phyloP scores from a whole-genome alignment of 2,329 filamentous ascomycete genomes.

The Monosporascus sp. region DNA sequence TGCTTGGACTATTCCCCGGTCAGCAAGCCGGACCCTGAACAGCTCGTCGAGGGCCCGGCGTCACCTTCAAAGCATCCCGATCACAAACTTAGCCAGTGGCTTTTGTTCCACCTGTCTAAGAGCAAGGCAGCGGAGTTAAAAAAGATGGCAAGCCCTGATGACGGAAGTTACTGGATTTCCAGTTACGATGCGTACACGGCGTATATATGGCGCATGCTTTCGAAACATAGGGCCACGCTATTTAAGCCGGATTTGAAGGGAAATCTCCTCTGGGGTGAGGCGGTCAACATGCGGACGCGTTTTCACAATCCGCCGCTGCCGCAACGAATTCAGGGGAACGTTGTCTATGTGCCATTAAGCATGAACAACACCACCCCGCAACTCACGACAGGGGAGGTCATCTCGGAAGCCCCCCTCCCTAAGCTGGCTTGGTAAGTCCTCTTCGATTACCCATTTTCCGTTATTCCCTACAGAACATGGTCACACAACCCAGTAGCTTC shows the following conservation, averaged over 20 bases:
- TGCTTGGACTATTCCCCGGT: slow-evolving; percentile 2
- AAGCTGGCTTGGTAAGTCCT: background rate
- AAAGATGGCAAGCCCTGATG: background rate
- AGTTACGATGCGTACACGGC: background rate
- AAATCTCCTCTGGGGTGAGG: slow-evolving; percentile 1
- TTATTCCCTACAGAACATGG: background rate
- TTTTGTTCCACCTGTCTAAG: background rate
- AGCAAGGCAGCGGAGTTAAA: background rate
- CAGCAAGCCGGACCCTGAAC: slow-evolving; percentile 1
- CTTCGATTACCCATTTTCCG: background rate
- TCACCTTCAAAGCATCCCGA: background rate
- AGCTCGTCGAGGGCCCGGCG: slow-evolving; percentile 2
- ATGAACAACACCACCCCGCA: background rate
- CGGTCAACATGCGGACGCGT: background rate
- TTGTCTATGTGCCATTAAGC: background rate
- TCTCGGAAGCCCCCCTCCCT: background rate
- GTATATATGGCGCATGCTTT: background rate
- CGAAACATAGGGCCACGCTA: background rate
- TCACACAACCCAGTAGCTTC: too few relatives aligned
- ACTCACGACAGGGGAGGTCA: background rate
- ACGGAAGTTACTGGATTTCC: background rate
- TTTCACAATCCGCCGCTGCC: background rate
- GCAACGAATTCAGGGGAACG: background rate
- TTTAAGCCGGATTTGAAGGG: background rate
- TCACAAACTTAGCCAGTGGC: background rate